Evolutionary conservation across 2,329 filamentous ascomycete species (phyloP).

Genomic region (Colletotrichum ledebouriae): DNA sequence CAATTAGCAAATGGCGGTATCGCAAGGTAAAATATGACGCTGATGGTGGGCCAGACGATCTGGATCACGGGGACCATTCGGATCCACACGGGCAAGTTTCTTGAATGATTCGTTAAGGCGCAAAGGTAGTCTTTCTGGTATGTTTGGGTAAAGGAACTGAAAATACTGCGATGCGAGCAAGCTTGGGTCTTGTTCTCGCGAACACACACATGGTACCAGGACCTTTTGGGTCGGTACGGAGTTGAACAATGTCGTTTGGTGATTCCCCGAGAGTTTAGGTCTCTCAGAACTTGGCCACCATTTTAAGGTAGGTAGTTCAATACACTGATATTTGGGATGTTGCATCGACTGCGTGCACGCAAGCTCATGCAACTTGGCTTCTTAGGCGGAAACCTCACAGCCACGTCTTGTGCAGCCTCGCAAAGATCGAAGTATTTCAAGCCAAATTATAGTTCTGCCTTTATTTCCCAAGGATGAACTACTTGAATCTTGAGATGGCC

Average conservation of each 20-base stretch:
- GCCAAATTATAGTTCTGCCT: too few relatives aligned
- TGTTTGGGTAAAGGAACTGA: background rate
- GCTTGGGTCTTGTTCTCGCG: slow-evolving; percentile 7
- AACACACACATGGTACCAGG: background rate
- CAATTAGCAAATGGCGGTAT: slow-evolving; percentile 39
- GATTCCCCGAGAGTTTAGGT: slow-evolving; percentile 13
- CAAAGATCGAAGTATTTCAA: too few relatives aligned
- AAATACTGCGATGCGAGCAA: background rate
- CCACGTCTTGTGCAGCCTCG: too few relatives aligned
- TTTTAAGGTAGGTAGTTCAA: too few relatives aligned
- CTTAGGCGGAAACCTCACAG: too few relatives aligned
- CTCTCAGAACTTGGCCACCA: too few relatives aligned
- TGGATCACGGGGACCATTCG: slow-evolving; percentile 6
- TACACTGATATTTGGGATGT: too few relatives aligned
- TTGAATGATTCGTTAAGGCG: slow-evolving; percentile 1
- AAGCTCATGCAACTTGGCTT: too few relatives aligned
- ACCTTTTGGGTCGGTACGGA: background rate
- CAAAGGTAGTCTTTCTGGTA: background rate
- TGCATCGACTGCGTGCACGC: too few relatives aligned
- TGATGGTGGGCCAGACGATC: slow-evolving; percentile 5
- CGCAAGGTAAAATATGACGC: slow-evolving; percentile 31
- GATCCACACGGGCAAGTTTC: slow-evolving; percentile 10
- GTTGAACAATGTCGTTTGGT: background rate
- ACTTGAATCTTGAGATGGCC: too few relatives aligned
- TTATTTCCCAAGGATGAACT: too few relatives aligned